Percentiles rank a stretch among this genome's conserved stretches.
phyloP scores from a whole-genome alignment of 2,329 filamentous ascomycete species.

The Knufia fluminis region DNA sequence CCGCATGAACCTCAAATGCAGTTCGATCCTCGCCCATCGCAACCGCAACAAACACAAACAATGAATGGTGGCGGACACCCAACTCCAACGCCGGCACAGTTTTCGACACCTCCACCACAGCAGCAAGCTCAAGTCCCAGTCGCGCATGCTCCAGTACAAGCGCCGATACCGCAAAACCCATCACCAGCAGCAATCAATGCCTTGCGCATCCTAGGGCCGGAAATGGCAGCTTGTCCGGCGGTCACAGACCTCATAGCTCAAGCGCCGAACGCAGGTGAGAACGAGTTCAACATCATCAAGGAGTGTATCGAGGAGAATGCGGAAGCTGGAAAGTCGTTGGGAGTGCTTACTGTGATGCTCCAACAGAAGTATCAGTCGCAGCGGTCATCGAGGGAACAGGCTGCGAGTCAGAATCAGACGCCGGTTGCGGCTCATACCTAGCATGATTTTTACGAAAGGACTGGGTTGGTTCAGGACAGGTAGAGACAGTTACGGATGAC shows the following conservation, averaged over 20 bases:
- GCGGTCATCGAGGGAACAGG: constrained; percentile 1
- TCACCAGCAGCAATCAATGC: constrained; percentile 31
- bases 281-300: constrained; percentile 65
- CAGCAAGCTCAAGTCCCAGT: constrained; percentile 22
- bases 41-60: neutral
- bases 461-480: too few species aligned
- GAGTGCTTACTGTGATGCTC: constrained; percentile 34
- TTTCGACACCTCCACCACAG: constrained; percentile 26
- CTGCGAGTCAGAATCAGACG: neutral
- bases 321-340: constrained; percentile 52
- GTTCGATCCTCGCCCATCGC: constrained; percentile 23
- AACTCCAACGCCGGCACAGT: constrained; percentile 10
- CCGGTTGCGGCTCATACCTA: too few species aligned
- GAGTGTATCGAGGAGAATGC: constrained; percentile 59
- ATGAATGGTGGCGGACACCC: constrained; percentile 1
- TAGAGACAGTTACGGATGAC: too few species aligned
- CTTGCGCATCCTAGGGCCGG: constrained; percentile 52
- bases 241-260: constrained; percentile 62
- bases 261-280: constrained; percentile 57
- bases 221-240: constrained; percentile 52
- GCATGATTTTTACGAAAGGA: too few species aligned
- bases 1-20: constrained; percentile 32
- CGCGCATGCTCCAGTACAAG: constrained; percentile 14
- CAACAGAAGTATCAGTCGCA: constrained; percentile 16
- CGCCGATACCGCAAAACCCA: constrained; percentile 14